A percentile compares a stretch with the other conserved stretches of the same genome.
Evolutionary conservation across 2,329 filamentous ascomycete genomes (phyloP).

Genomic region (Blastomyces percursus): DNA sequence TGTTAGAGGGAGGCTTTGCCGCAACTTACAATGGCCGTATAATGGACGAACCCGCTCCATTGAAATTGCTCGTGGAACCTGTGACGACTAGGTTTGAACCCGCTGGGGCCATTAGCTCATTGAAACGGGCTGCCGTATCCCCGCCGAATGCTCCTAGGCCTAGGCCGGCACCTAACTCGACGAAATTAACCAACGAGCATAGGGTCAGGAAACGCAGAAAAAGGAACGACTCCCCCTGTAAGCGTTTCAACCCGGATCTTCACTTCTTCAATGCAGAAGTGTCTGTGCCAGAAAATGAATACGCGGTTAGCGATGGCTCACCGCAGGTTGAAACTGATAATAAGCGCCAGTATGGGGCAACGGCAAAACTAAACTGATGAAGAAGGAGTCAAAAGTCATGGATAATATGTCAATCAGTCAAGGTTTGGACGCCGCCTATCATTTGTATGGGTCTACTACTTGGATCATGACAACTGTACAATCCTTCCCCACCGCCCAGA

Average conservation of each 20-base stretch:
- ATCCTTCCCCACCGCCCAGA: too few species aligned
- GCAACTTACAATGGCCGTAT: background rate
- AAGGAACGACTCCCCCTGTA: background rate
- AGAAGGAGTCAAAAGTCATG: background rate
- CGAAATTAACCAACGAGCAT: background rate
- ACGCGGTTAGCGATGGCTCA: background rate
- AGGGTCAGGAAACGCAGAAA: too few species aligned
- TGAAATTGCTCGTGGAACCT: background rate
- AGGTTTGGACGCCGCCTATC: background rate
- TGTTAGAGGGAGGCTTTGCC: background rate
- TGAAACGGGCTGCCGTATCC: background rate
- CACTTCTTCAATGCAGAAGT: background rate
- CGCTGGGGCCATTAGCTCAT: background rate
- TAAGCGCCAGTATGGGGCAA: background rate
- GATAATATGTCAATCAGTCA: background rate
- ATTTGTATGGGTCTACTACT: background rate
- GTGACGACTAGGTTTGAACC: background rate
- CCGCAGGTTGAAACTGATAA: background rate
- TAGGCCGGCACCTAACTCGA: background rate
- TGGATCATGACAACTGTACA: background rate
- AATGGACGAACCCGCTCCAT: background rate
- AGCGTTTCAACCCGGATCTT: background rate
- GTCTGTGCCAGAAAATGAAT: background rate
- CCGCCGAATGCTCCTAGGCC: background rate
- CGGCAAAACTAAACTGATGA: background rate